phyloP scores from a whole-genome alignment of 345 rosid species.

The Citrus mangshanensis region DNA sequence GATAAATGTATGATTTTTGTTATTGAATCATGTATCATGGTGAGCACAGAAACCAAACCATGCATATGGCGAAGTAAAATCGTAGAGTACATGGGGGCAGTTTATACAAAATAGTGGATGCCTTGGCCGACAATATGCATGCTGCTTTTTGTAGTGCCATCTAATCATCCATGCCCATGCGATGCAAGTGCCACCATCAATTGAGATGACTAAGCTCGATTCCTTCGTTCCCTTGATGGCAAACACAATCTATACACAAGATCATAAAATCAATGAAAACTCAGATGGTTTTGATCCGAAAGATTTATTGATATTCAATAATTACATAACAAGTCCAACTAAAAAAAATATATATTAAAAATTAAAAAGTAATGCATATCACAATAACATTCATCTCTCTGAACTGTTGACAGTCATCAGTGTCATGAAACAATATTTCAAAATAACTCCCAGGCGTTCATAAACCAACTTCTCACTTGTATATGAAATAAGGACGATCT shows the following conservation, averaged over 20 bases:
- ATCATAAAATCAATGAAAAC: not conserved
- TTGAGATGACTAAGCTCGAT: not conserved
- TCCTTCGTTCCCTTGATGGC: not conserved
- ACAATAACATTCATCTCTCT: not conserved
- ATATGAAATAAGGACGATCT: too few species aligned
- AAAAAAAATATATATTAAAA: too few species aligned
- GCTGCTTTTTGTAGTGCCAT: not conserved
- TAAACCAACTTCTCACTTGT: too few species aligned
- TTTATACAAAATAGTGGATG: too few species aligned
- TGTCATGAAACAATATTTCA: not conserved
- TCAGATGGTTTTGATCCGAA: too few species aligned
- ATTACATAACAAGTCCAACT: not conserved
- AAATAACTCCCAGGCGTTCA: not conserved
- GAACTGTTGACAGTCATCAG: not conserved
- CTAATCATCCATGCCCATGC: conserved; percentile 1
- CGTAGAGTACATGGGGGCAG: not conserved
- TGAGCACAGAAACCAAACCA: not conserved
- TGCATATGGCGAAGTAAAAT: not conserved
- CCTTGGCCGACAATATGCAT: not conserved
- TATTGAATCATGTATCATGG: not conserved
- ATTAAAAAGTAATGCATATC: not conserved
- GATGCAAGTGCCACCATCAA: not conserved
- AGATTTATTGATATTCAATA: too few species aligned
- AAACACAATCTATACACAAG: not conserved
- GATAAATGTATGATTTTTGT: too few species aligned